Percentiles rank a stretch among this genome's conserved stretches.
Evolutionary conservation across 2,329 filamentous ascomycete genomes (phyloP).

Genomic region (Thelonectria blattea): DNA sequence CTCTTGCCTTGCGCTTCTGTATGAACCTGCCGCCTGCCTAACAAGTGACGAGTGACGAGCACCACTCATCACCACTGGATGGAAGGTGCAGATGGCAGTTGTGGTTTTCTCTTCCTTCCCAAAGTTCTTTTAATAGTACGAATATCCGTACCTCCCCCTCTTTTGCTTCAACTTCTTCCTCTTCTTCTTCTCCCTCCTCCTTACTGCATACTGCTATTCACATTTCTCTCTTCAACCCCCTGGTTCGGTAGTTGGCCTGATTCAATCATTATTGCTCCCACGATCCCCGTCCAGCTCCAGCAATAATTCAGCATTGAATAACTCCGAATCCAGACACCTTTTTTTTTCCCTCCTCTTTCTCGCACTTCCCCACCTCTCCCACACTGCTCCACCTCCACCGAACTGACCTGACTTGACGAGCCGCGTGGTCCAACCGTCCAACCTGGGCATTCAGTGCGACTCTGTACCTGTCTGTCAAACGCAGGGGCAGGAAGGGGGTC

Average conservation of each 20-base stretch:
- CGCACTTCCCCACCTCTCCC: neutral
- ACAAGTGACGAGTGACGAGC: neutral
- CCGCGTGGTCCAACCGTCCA: conserved; percentile 9
- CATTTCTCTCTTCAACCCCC: neutral
- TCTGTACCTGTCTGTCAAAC: conserved; percentile 13
- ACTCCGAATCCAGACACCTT: conserved; percentile 3
- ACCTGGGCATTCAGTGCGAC: conserved; percentile 1
- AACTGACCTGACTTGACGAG: conserved; percentile 23
- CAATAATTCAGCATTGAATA: conserved; percentile 11
- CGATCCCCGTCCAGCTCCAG: neutral
- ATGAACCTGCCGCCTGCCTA: neutral
- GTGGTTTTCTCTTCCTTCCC: neutral
- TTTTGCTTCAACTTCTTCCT: neutral
- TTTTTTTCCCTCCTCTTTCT: neutral
- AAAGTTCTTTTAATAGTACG: neutral
- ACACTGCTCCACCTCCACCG: conserved; percentile 17
- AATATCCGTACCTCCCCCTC: neutral
- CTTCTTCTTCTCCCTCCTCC: neutral
- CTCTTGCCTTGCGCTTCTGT: neutral
- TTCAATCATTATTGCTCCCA: neutral
- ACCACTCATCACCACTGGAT: too few species aligned
- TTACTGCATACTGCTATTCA: neutral
- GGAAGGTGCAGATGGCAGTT: neutral
- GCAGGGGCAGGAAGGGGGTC: conserved; percentile 3
- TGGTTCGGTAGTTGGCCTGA: neutral